Evolutionary conservation across 176 grass and related monocot genomes (phyloP).

Genomic region (Phragmites australis): DNA sequence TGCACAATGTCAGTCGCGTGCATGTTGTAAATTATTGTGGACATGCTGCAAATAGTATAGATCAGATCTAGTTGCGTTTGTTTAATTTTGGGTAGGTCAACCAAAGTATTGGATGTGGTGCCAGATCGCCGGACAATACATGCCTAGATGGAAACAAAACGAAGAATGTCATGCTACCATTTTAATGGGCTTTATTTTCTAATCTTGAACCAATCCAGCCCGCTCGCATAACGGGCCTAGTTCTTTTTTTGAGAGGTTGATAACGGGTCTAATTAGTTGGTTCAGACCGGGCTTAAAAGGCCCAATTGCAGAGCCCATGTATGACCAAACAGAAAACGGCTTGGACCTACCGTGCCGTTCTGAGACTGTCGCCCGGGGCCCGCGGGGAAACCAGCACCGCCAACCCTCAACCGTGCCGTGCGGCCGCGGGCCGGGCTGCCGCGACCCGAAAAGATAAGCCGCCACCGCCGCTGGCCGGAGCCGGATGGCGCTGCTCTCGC

Average conservation of each 20-base stretch:
- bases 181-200: too few species aligned
- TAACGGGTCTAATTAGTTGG: background rate
- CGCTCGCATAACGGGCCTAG: too few species aligned
- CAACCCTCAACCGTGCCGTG: constrained; percentile 40
- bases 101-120: background rate
- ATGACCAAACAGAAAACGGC: background rate
- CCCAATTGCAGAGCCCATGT: too few species aligned
- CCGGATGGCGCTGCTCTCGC: constrained; percentile 50
- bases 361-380: background rate
- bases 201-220: too few species aligned
- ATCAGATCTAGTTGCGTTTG: background rate
- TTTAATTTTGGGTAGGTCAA: constrained; percentile 14
- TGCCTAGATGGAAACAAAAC: too few species aligned
- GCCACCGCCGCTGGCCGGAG: constrained; percentile 45
- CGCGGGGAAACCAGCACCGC: background rate
- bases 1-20: background rate
- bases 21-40: background rate
- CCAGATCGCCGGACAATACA: background rate
- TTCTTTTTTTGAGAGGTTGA: too few species aligned
- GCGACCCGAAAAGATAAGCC: constrained; percentile 44
- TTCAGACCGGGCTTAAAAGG: background rate
- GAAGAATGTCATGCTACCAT: too few species aligned
- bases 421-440: constrained; percentile 24
- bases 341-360: background rate
- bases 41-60: background rate